These are phyloP conservation scores for Hemileccinum rubropunctum DNA, from an alignment of 768 basidiomycete species.

Conservation along the genomic window DNA sequence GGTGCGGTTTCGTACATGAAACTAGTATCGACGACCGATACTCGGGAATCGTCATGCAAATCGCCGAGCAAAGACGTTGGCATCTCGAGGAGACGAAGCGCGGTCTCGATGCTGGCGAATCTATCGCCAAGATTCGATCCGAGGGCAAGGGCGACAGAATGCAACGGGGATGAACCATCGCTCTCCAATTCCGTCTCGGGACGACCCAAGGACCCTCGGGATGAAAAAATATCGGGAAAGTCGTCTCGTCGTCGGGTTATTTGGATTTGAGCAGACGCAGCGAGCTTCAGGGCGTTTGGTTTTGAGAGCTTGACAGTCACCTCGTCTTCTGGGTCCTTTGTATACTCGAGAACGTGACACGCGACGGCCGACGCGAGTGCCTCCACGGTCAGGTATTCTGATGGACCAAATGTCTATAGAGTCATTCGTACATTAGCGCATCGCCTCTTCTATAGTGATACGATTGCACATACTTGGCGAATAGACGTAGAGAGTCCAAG, in stretches of 20 bases:
- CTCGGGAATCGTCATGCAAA: slow-evolving; percentile 22
- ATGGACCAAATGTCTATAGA: slow-evolving; percentile 43
- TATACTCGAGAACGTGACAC: slow-evolving; percentile 38
- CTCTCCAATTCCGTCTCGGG: neutral
- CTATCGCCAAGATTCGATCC: slow-evolving; percentile 92
- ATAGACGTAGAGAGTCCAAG: slow-evolving; percentile 33
- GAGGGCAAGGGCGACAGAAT: slow-evolving; percentile 66
- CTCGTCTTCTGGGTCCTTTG: slow-evolving; percentile 15
- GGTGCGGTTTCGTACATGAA: slow-evolving; percentile 92
- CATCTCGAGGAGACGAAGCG: slow-evolving; percentile 67
- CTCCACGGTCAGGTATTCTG: slow-evolving; percentile 65
- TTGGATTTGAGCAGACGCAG: slow-evolving; percentile 61
- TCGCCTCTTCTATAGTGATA: neutral
- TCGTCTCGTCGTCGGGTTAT: slow-evolving; percentile 47
- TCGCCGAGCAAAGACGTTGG: slow-evolving; percentile 33
- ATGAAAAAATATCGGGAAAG: slow-evolving; percentile 26
- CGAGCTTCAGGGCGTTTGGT: slow-evolving; percentile 66
- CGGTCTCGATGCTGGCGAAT: slow-evolving; percentile 76
- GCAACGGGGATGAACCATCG: neutral
- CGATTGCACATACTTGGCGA: neutral
- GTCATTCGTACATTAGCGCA: neutral
- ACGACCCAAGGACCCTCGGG: neutral
- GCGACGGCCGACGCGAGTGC: slow-evolving; percentile 62
- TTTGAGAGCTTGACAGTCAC: slow-evolving; percentile 66
- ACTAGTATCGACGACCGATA: slow-evolving; percentile 68